Evolutionary conservation across 2,329 filamentous ascomycete species (phyloP).

Genomic region (Aureobasidium subglaciale): DNA sequence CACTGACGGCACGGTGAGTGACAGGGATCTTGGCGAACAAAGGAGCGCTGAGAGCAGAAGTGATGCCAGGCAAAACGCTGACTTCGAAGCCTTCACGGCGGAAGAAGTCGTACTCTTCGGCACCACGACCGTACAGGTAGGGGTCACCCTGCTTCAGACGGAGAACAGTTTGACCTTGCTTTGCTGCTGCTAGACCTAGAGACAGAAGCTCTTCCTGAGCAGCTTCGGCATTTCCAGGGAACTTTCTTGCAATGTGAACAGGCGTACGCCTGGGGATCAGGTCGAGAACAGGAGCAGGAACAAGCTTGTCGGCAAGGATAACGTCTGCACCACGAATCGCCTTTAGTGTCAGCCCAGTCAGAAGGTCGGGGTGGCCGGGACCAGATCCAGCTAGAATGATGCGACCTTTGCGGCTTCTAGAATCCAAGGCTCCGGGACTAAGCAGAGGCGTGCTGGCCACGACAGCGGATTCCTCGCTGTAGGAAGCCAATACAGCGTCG

Average conservation of each 20-base stretch:
- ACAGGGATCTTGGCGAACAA: conserved; percentile 82
- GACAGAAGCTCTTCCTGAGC: conserved; percentile 85
- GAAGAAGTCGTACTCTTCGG: conserved; percentile 87
- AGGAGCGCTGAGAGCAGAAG: conserved; percentile 77
- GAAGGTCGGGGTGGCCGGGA: conserved; percentile 83
- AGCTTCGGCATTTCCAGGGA: conserved; percentile 90
- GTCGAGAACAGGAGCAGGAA: conserved; percentile 76
- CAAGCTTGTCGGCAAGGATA: conserved; percentile 80
- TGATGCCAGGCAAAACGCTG: conserved; percentile 80
- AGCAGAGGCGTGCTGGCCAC: conserved; percentile 25
- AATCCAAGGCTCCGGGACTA: conserved; percentile 25
- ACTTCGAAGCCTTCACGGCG: conserved; percentile 57
- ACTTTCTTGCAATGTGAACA: conserved; percentile 90
- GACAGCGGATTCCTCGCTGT: conserved; percentile 34
- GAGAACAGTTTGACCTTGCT: conserved; percentile 70
- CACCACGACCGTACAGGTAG: conserved; percentile 90
- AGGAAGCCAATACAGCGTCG: conserved; percentile 66
- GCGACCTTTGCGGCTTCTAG: conserved; percentile 46
- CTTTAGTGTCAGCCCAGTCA: conserved; percentile 74
- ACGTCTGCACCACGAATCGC: conserved; percentile 69
- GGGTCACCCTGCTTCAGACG: conserved; percentile 94
- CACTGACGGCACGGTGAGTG: conserved; percentile 82
- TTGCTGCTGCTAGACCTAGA: conserved; percentile 63
- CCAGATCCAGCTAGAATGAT: conserved; percentile 89
- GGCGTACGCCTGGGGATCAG: conserved; percentile 84